Evolutionary conservation across 129 eudicot genomes (phyloP), one percentile per base, ranked within the genome.

Genomic region (Artemisia argyi): DNA sequence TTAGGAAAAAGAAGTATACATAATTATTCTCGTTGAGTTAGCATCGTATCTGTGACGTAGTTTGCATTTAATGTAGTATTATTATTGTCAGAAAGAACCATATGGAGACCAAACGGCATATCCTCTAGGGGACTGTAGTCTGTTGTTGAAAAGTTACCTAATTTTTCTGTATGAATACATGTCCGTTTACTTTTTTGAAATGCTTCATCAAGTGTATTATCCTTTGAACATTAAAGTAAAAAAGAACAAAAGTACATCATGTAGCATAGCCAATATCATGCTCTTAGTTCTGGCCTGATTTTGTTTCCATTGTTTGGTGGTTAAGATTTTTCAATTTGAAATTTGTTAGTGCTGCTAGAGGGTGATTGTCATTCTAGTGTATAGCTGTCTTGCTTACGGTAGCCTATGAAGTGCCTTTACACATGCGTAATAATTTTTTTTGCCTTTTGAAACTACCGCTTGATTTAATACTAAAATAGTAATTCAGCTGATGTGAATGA

Each of bases 61-160:
- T 4, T 58, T 44, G 9, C 24, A 58, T 22, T 71, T 71, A 71
- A 14, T 57, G 67, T 2, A 16, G 66, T 71, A 44, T 44, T 46
- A 57, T 71, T 19, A 69, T 76, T 16, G 65, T 58, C 24, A 18
- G 69, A 12, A 60, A 46, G 55, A 68, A 62, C 20, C 44, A 56
- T 44, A 55, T 12, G 55, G 58, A 14, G 58, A 66, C 44, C 44
- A 60, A 52, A 52, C 18, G 17, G 17, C 17, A 52, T 16, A 14
- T 52, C 57, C 57, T 52, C 17, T 16, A 52, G 7, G 17, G 15
- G 57, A 52, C 17, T 52, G 57, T 3, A 52, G 0, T 14, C 57
- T 52, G 18, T 14, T 52, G 13, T 14, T 13, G 18, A 3, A 13
- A 51, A 13, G 17, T 51, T 51, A n/a, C 56, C 17, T 51, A n/a